phyloP scores from a whole-genome alignment of 495 filamentous ascomycete genomes.

The Aspergillus wentii region DNA sequence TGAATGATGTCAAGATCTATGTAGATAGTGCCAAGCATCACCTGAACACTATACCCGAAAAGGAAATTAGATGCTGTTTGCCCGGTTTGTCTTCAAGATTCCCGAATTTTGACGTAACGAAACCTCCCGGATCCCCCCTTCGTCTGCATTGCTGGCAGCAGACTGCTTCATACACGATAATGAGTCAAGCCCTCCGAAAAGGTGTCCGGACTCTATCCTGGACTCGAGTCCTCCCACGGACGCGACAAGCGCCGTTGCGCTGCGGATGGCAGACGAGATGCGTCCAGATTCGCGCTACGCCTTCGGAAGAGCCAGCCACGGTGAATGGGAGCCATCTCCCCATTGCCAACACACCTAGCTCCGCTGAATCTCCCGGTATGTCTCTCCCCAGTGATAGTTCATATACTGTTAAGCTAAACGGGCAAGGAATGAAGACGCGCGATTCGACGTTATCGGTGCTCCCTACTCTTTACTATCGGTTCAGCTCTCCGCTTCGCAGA shows the following conservation, averaged over 20 bases:
- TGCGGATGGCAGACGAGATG: slow-evolving; percentile 29
- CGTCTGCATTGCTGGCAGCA: slow-evolving; percentile 1
- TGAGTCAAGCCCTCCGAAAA: slow-evolving; percentile 35
- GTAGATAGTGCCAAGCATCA: slow-evolving; percentile 8
- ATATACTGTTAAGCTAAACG: slow-evolving; percentile 2
- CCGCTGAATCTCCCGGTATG: slow-evolving; percentile 39
- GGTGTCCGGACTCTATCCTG: slow-evolving; percentile 34
- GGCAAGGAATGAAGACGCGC: slow-evolving; percentile 60
- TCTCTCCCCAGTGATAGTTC: not conserved
- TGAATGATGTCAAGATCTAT: no score
- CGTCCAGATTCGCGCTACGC: slow-evolving; percentile 42
- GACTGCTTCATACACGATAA: slow-evolving; percentile 11
- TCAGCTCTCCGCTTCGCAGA: slow-evolving; percentile 84
- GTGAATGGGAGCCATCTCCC: slow-evolving; percentile 35
- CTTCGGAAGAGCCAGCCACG: slow-evolving; percentile 28
- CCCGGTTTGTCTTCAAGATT: no score
- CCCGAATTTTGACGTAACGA: not conserved
- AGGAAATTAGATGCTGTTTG: no score
- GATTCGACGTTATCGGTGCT: slow-evolving; percentile 85
- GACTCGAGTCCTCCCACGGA: slow-evolving; percentile 29
- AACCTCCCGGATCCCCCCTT: not conserved
- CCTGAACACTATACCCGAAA: slow-evolving; percentile 13
- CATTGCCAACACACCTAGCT: slow-evolving; percentile 33
- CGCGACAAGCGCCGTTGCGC: slow-evolving; percentile 20
- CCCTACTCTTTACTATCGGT: slow-evolving; percentile 92